Percentiles rank a stretch among this genome's conserved stretches.
Evolutionary conservation across 2,329 filamentous ascomycete genomes (phyloP).

Genomic region (Penicillium vulpinum): DNA sequence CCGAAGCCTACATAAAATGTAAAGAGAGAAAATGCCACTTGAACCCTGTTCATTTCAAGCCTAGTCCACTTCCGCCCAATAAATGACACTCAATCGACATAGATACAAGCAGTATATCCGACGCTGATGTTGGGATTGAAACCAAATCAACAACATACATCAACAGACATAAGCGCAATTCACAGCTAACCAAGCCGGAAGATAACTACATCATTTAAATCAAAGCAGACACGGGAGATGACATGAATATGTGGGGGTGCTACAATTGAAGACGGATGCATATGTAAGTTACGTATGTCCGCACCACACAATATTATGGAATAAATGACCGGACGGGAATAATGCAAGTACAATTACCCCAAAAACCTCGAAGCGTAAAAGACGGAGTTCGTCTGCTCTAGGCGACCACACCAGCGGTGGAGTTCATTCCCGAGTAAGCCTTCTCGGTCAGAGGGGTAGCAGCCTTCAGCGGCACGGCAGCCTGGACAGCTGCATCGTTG

Average conservation of each 20-base stretch:
- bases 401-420: slow-evolving; percentile 31
- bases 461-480: slow-evolving; percentile 26
- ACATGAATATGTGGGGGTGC: neutral
- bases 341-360: slow-evolving; percentile 7
- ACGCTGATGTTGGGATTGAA: neutral
- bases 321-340: slow-evolving; percentile 22
- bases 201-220: neutral
- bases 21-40: neutral
- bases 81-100: neutral
- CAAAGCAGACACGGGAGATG: neutral
- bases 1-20: neutral
- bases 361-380: neutral
- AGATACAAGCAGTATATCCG: neutral
- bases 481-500: slow-evolving; percentile 17
- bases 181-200: neutral
- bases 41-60: neutral
- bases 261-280: slow-evolving; percentile 5
- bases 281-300: slow-evolving; percentile 2
- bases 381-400: slow-evolving; percentile 14
- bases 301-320: slow-evolving; percentile 3
- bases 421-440: slow-evolving; percentile 22
- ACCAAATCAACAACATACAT: neutral
- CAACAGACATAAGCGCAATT: neutral
- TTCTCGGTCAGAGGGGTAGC: slow-evolving; percentile 22
- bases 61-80: neutral